Percentiles rank a stretch among this genome's conserved stretches.
Evolutionary conservation across 2,329 filamentous ascomycete species (phyloP).

Genomic region (Biscogniauxia sp.): DNA sequence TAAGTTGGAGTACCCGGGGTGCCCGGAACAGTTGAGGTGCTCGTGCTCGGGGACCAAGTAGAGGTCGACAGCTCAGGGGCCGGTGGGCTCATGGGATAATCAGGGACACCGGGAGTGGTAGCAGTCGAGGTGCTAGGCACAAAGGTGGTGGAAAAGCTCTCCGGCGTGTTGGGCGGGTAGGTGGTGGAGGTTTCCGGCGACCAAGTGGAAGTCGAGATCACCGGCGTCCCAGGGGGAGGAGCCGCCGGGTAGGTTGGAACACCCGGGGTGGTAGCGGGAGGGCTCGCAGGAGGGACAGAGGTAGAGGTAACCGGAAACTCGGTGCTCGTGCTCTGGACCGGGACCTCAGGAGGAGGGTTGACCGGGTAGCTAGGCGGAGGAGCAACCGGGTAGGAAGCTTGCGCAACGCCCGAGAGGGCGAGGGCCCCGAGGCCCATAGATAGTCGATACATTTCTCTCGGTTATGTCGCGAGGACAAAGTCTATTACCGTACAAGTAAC

Average conservation of each 20-base stretch:
- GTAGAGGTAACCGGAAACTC: neutral
- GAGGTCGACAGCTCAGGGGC: too few species aligned
- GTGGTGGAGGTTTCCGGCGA: neutral
- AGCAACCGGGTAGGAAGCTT: neutral
- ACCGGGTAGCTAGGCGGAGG: neutral
- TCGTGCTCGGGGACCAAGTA: too few species aligned
- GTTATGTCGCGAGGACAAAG: too few species aligned
- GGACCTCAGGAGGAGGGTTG: neutral
- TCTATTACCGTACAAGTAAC: neutral
- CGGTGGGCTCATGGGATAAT: too few species aligned
- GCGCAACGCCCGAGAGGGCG: neutral
- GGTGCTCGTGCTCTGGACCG: neutral
- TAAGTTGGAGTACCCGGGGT: neutral
- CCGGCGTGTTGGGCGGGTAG: neutral
- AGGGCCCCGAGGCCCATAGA: neutral
- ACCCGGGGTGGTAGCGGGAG: neutral
- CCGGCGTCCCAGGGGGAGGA: neutral
- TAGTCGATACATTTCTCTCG: neutral
- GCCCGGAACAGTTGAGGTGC: too few species aligned
- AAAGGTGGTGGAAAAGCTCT: neutral
- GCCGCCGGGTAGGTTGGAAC: neutral
- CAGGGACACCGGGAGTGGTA: neutral
- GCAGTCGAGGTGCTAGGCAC: neutral
- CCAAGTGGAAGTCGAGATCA: neutral
- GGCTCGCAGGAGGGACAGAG: neutral